Evolutionary conservation across 805 yeast genomes (phyloP), one percentile per base, ranked within the genome.

Genomic region (Myxozyma lipomycoides): DNA sequence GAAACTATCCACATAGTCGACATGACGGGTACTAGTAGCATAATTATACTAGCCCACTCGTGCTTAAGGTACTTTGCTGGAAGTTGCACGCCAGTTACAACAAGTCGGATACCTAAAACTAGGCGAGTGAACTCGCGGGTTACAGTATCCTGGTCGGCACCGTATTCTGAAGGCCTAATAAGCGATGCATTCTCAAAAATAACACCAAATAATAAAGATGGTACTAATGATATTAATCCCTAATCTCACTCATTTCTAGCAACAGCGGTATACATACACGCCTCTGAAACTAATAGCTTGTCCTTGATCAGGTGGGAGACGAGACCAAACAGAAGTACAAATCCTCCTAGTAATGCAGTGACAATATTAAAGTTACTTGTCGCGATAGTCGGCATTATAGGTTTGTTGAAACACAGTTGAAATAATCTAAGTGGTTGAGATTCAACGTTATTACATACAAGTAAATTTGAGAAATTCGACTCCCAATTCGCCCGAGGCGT

Each of bases 11-110:
- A 83, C 50, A 87, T 87, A 30, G 73, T 67, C 2, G 84, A 79
- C 90, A 84, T 83, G 17, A 81, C 84, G 0, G 86, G 86, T 10
- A 81, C 67, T 44, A 83, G 69, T 52, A 83, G 73, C 38, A 82
- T 68, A n/a, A 76, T 65, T 32, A 83, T 76, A 15, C 83, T 75
- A 23, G 67, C 56, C 81, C 84, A 80, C 59, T 80, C 82, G 46
- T 75, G 75, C 60, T 73, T 70, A 70, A 83, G 73, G 60, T 83
- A 83, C 59, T 79, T 79, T 43, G 81, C 75, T 6, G 90, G 90
- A 51, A 83, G 72, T 65, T 83, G 87, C 30, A 82, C 86, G 2
- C 87, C 83, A 34, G 82, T 85, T 1, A 86, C 81, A 49, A 81
- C 82, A 43, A 83, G 80, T 70, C 84, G 89, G 52, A 84, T 78